phyloP scores from a whole-genome alignment of 768 basidiomycete genomes.

The Lactifluus volemus region DNA sequence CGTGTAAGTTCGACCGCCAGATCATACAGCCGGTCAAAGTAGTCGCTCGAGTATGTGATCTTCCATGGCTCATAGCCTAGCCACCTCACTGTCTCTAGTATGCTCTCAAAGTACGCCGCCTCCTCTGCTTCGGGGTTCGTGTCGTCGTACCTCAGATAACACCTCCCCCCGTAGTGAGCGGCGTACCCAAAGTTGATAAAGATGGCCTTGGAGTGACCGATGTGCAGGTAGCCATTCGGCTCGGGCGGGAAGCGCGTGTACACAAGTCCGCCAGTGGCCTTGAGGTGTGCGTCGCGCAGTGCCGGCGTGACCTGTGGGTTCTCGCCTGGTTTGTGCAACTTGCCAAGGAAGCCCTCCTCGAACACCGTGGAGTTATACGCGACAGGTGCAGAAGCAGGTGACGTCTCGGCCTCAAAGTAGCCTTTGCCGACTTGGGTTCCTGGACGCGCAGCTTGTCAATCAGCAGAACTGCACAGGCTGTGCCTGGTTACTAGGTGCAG shows the following conservation, averaged over 20 bases:
- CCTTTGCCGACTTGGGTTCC: constrained; percentile 35
- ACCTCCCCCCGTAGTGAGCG: constrained; percentile 83
- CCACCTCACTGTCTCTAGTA: constrained; percentile 93
- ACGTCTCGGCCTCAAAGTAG: constrained; percentile 28
- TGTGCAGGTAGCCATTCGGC: constrained; percentile 93
- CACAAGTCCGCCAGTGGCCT: constrained; percentile 71
- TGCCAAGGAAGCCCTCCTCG: constrained; percentile 88
- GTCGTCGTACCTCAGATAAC: constrained; percentile 94
- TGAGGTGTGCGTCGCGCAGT: constrained; percentile 75
- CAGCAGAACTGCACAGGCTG: neutral
- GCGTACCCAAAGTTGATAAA: constrained; percentile 99
- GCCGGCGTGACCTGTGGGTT: constrained; percentile 79
- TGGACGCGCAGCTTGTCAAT: constrained; percentile 17
- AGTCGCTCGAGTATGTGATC: constrained; percentile 98
- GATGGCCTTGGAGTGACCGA: constrained; percentile 97
- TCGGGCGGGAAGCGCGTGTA: constrained; percentile 98
- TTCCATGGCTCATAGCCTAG: constrained; percentile 97
- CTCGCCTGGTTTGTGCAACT: constrained; percentile 87
- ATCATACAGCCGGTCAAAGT: constrained; percentile 81
- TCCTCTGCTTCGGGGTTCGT: constrained; percentile 99
- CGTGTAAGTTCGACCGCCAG: constrained; percentile 84
- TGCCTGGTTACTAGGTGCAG: neutral
- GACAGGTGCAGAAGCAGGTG: constrained; percentile 31
- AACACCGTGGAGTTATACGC: constrained; percentile 50
- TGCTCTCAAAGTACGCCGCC: constrained; percentile 91